Base-by-base conservation (phyloP, 2,329 filamentous ascomycete species). In the Byssochlamys sp. region DNA sequence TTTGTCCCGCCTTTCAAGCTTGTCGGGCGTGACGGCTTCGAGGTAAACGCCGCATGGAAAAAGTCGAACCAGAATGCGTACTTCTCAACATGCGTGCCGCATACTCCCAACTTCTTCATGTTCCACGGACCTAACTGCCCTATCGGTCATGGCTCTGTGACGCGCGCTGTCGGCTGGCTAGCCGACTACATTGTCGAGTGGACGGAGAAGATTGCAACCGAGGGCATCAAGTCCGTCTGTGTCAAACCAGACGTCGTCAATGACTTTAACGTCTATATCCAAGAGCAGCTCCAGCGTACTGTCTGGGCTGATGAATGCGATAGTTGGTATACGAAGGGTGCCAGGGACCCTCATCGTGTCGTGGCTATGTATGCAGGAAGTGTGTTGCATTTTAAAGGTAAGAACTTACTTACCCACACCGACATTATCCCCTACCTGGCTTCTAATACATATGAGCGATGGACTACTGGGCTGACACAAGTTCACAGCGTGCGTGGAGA, bases 1-100 rank as follows among this genome's bases (percentile, higher is more conserved):
- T 75, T 71, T 35, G 62, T 63, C 0, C 75, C 74, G 2, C 63
- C 63, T 5, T 77, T 69, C 58, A 63, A 68, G 12, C 55, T 75
- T 1, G 62, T 71, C 12, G 68, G 77, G 2, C 62, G 61, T 0
- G 56, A 66, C 3, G 65, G 64, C 5, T 54, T 57, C 7, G 61
- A 53, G 4, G 54, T 69, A n/a, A 54, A 57, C 5, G 60, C 66
- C 12, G 55, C 60, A 24, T 69, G 68, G 62, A 55, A 54, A 39
- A 52, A 57, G 39, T 45, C 39, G 3, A 54, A 62, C 9, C 63
- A 66, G n/a, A 57, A 62, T n/a, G 59, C 58, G 2, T 70, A 67
- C 35, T 56, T 69, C n/a, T 61, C 61, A 3, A 51, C 65, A 10
- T 56, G 59, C 2, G 63, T 58, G 2, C 57, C 56, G 0, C 57